These are phyloP conservation scores for Neurospora crassa DNA, from an alignment of 2,329 filamentous ascomycete genomes.

Conservation along the genomic window DNA sequence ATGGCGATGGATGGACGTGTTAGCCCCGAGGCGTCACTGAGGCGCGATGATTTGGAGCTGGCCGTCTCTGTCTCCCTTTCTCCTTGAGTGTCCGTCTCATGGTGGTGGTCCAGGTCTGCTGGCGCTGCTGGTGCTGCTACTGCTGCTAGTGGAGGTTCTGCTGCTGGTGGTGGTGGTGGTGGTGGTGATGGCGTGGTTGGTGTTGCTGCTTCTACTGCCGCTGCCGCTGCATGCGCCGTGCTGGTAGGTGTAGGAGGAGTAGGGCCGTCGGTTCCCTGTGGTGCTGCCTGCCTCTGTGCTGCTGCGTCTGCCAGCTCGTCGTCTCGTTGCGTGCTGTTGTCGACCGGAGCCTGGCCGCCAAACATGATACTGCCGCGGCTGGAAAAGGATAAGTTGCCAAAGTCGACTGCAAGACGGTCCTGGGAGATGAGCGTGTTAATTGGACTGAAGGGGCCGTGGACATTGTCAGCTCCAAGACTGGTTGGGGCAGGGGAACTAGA, in stretches of 20 bases:
- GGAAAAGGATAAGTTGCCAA: constrained; percentile 49
- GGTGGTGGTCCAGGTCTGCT: background rate
- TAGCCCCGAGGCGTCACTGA: background rate
- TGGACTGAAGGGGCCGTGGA: constrained; percentile 33
- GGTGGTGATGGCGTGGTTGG: background rate
- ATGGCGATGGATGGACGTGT: constrained; percentile 1
- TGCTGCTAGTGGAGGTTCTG: too few species aligned
- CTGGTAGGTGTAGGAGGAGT: background rate
- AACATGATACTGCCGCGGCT: constrained; percentile 56
- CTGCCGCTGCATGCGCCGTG: background rate
- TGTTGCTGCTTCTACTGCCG: background rate
- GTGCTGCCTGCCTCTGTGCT: background rate
- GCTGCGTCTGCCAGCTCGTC: background rate
- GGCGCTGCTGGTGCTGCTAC: background rate
- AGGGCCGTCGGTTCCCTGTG: background rate
- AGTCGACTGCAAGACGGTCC: constrained; percentile 48
- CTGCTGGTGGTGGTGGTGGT: background rate
- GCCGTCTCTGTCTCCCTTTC: background rate
- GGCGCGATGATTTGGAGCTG: background rate
- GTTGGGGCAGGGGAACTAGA: constrained; percentile 19
- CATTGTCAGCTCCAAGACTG: background rate
- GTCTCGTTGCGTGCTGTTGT: background rate
- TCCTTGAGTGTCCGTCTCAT: background rate
- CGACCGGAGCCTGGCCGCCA: constrained; percentile 32
- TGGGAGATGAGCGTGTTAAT: constrained; percentile 48